Percentiles rank a stretch among this genome's conserved stretches.
These are phyloP conservation scores for Solanum tarapatanum DNA, from an alignment of 257 asterid species.

Conservation along the genomic window DNA sequence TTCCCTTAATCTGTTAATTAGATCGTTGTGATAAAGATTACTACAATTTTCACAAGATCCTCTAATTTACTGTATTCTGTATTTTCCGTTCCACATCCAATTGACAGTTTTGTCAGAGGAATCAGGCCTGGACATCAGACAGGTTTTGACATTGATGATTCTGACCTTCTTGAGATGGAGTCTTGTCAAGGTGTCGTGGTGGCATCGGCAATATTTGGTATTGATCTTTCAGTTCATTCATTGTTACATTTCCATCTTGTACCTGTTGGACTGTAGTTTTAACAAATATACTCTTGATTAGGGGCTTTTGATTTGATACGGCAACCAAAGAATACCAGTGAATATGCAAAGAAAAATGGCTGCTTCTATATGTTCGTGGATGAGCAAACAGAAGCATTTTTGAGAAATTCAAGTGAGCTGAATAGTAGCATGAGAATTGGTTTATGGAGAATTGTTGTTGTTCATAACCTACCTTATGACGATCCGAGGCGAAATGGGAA, in stretches of 20 bases:
- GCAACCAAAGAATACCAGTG: conserved; percentile 77
- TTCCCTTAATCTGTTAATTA: neutral
- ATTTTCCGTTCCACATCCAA: neutral
- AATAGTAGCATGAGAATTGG: conserved; percentile 62
- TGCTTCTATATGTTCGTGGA: conserved; percentile 94
- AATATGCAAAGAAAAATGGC: conserved; percentile 44
- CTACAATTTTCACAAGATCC: neutral
- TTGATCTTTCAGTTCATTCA: neutral
- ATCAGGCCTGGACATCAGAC: conserved; percentile 65
- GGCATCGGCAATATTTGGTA: conserved; percentile 96
- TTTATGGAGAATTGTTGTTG: conserved; percentile 75
- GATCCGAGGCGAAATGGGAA: conserved; percentile 95
- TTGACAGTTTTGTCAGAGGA: conserved; percentile 73
- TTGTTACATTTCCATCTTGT: neutral
- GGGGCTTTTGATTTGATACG: conserved; percentile 90
- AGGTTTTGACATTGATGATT: conserved; percentile 54
- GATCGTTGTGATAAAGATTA: neutral
- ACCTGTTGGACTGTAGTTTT: conserved; percentile 6
- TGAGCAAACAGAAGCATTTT: conserved; percentile 50
- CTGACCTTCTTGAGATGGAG: conserved; percentile 82
- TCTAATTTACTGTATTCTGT: neutral
- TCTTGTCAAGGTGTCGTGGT: conserved; percentile 75
- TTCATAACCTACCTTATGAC: conserved; percentile 65
- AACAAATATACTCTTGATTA: conserved; percentile 17
- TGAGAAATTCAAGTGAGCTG: conserved; percentile 53